Percentiles rank a stretch among this genome's conserved stretches.
Evolutionary conservation across 2,329 filamentous ascomycete genomes (phyloP).

Genomic region (Fusarium redolens): DNA sequence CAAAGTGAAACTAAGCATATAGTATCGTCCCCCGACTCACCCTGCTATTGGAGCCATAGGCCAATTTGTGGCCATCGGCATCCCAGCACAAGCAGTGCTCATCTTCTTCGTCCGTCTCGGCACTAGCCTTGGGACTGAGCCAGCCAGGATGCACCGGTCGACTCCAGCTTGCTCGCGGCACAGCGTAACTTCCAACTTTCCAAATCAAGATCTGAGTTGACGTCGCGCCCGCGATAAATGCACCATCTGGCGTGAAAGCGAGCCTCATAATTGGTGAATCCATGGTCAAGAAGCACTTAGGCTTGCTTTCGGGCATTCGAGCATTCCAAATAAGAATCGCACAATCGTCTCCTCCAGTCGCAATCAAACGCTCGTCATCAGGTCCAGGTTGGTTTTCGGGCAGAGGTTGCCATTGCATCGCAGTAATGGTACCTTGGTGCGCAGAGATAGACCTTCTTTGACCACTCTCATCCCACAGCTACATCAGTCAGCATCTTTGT

Average conservation of each 20-base stretch:
- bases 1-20: neutral
- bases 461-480: conserved; percentile 68
- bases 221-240: conserved; percentile 71
- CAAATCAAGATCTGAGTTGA: conserved; percentile 70
- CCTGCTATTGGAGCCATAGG: conserved; percentile 71
- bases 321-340: conserved; percentile 73
- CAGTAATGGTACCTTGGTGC: conserved; percentile 68
- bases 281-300: conserved; percentile 71
- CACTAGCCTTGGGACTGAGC: conserved; percentile 66
- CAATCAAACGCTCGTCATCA: conserved; percentile 67
- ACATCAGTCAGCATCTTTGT: conserved; percentile 30
- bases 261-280: conserved; percentile 67
- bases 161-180: conserved; percentile 71
- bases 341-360: conserved; percentile 71
- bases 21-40: conserved; percentile 57
- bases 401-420: conserved; percentile 70
- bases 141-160: conserved; percentile 66
- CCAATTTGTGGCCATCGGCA: conserved; percentile 69
- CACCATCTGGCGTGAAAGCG: conserved; percentile 72
- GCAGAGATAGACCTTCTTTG: conserved; percentile 67
- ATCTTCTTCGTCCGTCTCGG: conserved; percentile 68
- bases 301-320: conserved; percentile 63
- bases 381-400: conserved; percentile 48
- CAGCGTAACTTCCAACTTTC: conserved; percentile 69
- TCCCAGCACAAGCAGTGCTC: conserved; percentile 73